Base-by-base conservation (phyloP, 225 moss, liverwort and hornwort species). In the Polytrichum formosum region DNA sequence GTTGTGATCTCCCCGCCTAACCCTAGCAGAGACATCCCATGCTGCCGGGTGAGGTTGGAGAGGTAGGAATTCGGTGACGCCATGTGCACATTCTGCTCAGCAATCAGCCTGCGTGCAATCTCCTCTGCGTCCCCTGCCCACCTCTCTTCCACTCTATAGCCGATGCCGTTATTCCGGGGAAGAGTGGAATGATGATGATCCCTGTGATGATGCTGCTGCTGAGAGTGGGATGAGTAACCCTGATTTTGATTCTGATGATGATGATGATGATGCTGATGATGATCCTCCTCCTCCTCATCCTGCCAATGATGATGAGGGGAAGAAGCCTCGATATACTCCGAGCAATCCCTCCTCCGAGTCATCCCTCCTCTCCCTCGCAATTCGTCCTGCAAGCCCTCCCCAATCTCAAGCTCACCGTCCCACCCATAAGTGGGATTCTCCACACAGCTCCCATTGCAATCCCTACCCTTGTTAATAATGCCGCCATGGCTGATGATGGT, bases 41-140 rank as follows among this genome's bases (percentile, higher is more conserved):
- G 76, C 65, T 72, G 72, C 59, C 75, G 66, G 18, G 75, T 75
- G 69, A 77, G 80, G 54, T 71, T 79, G 27, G 80, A 72, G 75
- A 84, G 66, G 63, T 84, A 80, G 16, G 80, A 69, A 73, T 80
- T 80, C 53, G 79, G 85, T 16, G 85, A 85, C 31, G 78, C 76
- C 73, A 85, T 63, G n/a, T 78, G 74, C 20, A 71, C 72, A 53
- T 76, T 76, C 73, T 81, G 81, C 74, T 85, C 81, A 7, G 82
- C 74, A 56, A 85, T 75, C 63, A 85, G 66, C 64, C 85, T 82
- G 55, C 79, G 72, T 9, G 82, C 85, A 70, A 77, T 77, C 66
- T 85, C 85, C 56, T 81, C 81, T 54, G 79, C 79, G 74, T 85
- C 78, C 55, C 78, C 85, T 18, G 76, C 75, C 85, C 85, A 81